These are phyloP conservation scores for Carnegiea gigantea DNA, from an alignment of 179 eudicot genomes.

Conservation along the genomic window DNA sequence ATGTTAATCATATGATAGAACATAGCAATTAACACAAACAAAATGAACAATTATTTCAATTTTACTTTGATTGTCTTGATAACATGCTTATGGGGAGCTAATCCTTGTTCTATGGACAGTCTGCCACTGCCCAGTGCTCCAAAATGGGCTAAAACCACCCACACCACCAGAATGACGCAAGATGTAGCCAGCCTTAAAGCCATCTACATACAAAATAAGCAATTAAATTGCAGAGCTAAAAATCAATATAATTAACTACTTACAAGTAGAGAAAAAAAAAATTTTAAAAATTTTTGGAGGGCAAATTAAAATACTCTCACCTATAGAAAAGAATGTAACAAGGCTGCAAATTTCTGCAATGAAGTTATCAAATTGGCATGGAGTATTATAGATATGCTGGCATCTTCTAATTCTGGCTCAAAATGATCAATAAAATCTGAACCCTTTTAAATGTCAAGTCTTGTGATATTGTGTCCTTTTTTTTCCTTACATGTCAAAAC, in stretches of 20 bases:
- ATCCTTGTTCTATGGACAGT: not conserved
- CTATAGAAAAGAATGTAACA: not conserved
- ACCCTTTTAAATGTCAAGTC: not conserved
- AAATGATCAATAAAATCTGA: not conserved
- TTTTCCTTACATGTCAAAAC: not conserved
- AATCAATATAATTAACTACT: no score
- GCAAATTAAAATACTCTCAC: not conserved
- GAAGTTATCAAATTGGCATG: not conserved
- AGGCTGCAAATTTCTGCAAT: not conserved
- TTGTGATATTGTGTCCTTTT: not conserved
- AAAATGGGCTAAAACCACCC: not conserved
- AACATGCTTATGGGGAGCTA: not conserved
- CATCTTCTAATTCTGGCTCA: not conserved
- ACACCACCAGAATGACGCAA: not conserved
- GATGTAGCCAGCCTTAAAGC: not conserved
- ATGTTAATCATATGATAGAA: not conserved
- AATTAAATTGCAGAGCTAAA: no score
- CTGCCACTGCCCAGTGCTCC: not conserved
- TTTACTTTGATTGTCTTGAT: conserved; percentile 14
- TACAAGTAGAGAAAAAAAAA: no score
- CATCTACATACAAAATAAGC: not conserved
- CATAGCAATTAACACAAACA: no score
- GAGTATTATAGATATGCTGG: not conserved
- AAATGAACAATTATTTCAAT: not conserved
- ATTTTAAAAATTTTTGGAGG: no score